Conservation (phyloP, 1,284 basidiomycete genomes). For the Naganishia sp. region DNA sequence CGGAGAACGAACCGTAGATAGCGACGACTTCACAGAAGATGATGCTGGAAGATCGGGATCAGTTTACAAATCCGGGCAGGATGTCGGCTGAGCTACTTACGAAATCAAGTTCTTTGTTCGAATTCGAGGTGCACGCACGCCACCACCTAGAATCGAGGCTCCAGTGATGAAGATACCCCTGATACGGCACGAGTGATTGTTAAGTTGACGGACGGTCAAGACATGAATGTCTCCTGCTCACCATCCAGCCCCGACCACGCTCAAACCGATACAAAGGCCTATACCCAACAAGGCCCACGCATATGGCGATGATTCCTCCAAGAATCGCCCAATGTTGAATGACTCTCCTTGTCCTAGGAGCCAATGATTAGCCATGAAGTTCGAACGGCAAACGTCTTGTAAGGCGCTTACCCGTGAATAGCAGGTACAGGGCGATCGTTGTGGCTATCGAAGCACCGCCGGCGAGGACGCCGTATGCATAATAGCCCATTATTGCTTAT, state of each 20-base stretch:
- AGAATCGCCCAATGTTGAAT: slow-evolving; percentile 88
- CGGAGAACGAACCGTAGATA: slow-evolving; percentile 74
- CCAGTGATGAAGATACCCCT: slow-evolving; percentile 99
- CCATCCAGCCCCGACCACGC: slow-evolving; percentile 95
- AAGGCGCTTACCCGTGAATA: slow-evolving; percentile 70
- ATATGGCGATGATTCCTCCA: slow-evolving; percentile 91
- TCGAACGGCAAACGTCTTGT: too few species aligned
- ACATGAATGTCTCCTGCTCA: slow-evolving; percentile 55
- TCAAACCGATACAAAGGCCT: slow-evolving; percentile 88
- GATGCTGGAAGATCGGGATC: slow-evolving; percentile 62
- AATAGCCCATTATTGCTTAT: slow-evolving; percentile 27
- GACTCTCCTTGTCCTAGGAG: slow-evolving; percentile 73
- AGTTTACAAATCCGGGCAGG: not conserved
- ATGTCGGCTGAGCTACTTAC: slow-evolving; percentile 56
- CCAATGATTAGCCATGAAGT: too few species aligned
- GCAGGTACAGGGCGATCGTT: slow-evolving; percentile 74
- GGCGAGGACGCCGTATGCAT: slow-evolving; percentile 27
- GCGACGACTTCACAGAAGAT: slow-evolving; percentile 99
- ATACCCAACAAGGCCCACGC: slow-evolving; percentile 90
- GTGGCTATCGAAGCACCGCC: slow-evolving; percentile 53
- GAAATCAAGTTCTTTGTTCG: slow-evolving; percentile 97
- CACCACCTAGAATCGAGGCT: slow-evolving; percentile 90
- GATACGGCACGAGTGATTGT: not conserved
- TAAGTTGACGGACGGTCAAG: not conserved
- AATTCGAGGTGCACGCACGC: slow-evolving; percentile 90